phyloP scores from a whole-genome alignment of 176 grass and related monocot genomes.

The Bolboschoenus planiculmis region DNA sequence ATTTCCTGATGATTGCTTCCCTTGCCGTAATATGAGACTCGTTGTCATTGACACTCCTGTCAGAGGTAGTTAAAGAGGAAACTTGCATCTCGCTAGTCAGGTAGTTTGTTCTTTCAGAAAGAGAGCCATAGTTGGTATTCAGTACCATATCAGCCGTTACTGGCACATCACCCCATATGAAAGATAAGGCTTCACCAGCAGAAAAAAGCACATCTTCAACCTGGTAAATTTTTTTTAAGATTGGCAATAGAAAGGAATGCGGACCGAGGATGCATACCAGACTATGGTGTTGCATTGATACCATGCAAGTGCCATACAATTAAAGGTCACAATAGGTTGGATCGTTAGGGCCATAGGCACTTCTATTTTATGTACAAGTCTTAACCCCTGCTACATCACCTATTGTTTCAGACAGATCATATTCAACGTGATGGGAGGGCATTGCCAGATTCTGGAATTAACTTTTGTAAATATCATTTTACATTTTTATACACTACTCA shows the following conservation, averaged over 20 bases:
- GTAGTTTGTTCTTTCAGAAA: constrained; percentile 77
- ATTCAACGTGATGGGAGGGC: neutral
- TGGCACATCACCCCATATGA: constrained; percentile 93
- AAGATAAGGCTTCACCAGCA: constrained; percentile 83
- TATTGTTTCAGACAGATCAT: neutral
- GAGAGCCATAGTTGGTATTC: constrained; percentile 80
- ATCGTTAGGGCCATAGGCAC: neutral
- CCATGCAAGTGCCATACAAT: constrained; percentile 37
- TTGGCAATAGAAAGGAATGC: neutral
- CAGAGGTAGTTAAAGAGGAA: constrained; percentile 26
- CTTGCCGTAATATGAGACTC: constrained; percentile 46
- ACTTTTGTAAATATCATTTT: neutral
- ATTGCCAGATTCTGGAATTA: neutral
- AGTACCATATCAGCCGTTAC: constrained; percentile 69
- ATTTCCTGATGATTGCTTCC: constrained; percentile 75
- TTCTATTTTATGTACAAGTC: neutral
- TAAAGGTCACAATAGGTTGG: neutral
- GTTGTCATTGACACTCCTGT: constrained; percentile 41
- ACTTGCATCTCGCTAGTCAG: constrained; percentile 57
- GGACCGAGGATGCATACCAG: neutral
- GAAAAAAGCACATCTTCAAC: constrained; percentile 96
- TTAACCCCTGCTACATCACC: neutral
- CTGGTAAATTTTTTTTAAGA: constrained; percentile 25
- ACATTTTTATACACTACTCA: neutral
- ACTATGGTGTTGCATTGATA: neutral